Evolutionary conservation across 176 grass and related monocot genomes (phyloP).

Genomic region (Aegilops speltoides): DNA sequence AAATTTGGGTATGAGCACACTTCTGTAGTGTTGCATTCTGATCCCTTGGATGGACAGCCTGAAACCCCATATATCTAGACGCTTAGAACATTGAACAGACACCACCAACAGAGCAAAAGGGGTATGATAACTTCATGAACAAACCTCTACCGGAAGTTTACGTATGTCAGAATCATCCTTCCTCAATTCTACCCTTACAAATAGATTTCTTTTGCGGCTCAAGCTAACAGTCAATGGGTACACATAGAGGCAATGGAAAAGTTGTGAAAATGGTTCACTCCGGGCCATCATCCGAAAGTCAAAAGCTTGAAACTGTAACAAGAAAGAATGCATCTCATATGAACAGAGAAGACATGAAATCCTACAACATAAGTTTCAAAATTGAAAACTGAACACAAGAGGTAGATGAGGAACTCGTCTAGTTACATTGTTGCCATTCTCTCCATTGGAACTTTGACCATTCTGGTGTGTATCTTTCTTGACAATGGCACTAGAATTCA

Average conservation of each 20-base stretch:
- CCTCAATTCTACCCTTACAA: constrained; percentile 88
- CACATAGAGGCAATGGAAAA: constrained; percentile 92
- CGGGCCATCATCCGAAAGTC: constrained; percentile 86
- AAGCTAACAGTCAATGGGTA: constrained; percentile 92
- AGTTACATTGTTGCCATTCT: constrained; percentile 76
- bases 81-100: constrained; percentile 39
- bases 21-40: constrained; percentile 66
- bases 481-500: constrained; percentile 42
- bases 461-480: constrained; percentile 50
- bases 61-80: constrained; percentile 37
- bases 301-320: constrained; percentile 81
- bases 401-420: constrained; percentile 10
- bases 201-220: constrained; percentile 95
- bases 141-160: constrained; percentile 89
- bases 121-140: constrained; percentile 29
- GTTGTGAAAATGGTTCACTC: constrained; percentile 89
- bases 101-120: not conserved
- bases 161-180: constrained; percentile 91
- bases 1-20: constrained; percentile 89
- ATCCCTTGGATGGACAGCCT: constrained; percentile 89
- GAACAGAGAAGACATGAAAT: not conserved
- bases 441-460: constrained; percentile 48
- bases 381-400: constrained; percentile 20
- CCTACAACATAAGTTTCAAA: constrained; percentile 7
- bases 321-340: constrained; percentile 31